A percentile compares a stretch with the other conserved stretches of the same genome.
Conservation (phyloP, 1,284 basidiomycete species). For the Irpex rosettiformis region DNA sequence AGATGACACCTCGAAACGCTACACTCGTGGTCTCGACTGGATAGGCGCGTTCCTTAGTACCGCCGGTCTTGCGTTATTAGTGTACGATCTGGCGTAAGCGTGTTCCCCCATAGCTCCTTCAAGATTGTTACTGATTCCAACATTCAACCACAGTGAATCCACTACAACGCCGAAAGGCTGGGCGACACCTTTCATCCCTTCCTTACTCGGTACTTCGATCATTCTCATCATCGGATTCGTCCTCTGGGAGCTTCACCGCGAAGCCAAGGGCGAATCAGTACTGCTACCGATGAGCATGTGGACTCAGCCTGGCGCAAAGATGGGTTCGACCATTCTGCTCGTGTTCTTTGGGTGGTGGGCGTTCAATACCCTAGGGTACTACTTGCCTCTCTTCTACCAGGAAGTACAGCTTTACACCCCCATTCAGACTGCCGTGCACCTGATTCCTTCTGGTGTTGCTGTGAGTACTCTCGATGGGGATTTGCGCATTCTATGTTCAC, state of each 20-base stretch:
- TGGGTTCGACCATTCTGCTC: slow-evolving; percentile 28
- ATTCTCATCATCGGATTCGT: slow-evolving; percentile 28
- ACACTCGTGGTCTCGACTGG: slow-evolving; percentile 34
- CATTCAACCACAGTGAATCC: slow-evolving; percentile 21
- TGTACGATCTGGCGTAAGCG: slow-evolving; percentile 32
- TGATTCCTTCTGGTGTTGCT: slow-evolving; percentile 29
- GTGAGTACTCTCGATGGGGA: slow-evolving; percentile 10
- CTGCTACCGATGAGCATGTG: slow-evolving; percentile 35
- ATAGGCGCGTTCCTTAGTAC: slow-evolving; percentile 32
- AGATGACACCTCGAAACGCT: slow-evolving; percentile 20
- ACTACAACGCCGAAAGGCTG: slow-evolving; percentile 30
- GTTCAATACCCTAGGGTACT: slow-evolving; percentile 33
- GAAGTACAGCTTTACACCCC: slow-evolving; percentile 30
- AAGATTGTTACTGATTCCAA: neutral
- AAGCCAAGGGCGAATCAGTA: slow-evolving; percentile 26
- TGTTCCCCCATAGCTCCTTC: neutral
- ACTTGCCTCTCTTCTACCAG: slow-evolving; percentile 30
- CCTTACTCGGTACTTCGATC: slow-evolving; percentile 27
- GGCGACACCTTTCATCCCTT: slow-evolving; percentile 32
- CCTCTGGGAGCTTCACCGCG: slow-evolving; percentile 31
- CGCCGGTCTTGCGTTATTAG: slow-evolving; percentile 30
- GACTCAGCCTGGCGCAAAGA: slow-evolving; percentile 29
- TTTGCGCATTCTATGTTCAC: too few species aligned
- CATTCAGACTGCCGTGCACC: slow-evolving; percentile 29
- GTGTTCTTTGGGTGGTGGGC: slow-evolving; percentile 34